Percentiles rank a stretch among this genome's conserved stretches.
Evolutionary conservation across 371 early-diverging fungal genomes (phyloP).

Genomic region (Haplosporangium sp.): DNA sequence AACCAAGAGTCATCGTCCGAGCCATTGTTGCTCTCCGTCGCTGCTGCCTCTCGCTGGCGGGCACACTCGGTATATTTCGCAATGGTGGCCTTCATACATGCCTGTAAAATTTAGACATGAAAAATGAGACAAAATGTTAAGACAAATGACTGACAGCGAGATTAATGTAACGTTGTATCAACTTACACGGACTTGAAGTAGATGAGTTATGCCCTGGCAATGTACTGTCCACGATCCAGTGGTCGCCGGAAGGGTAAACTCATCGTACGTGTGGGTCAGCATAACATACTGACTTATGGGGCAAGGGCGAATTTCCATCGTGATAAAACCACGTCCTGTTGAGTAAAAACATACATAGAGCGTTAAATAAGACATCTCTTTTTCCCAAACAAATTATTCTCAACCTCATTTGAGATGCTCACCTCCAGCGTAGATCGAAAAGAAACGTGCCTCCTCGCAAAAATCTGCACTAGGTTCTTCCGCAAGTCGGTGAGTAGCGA

Average conservation of each 20-base stretch:
- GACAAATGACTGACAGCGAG: not conserved
- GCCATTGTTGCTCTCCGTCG: conserved; percentile 2
- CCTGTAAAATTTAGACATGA: conserved; percentile 3
- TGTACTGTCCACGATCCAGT: conserved; percentile 8
- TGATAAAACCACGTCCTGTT: conserved; percentile 16
- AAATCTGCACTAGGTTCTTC: conserved; percentile 6
- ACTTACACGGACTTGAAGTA: conserved; percentile 19
- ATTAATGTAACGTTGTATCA: not conserved
- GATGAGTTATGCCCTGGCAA: conserved; percentile 10
- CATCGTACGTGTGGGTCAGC: conserved; percentile 13
- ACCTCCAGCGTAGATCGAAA: conserved; percentile 25
- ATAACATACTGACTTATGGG: conserved; percentile 12
- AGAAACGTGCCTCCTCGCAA: conserved; percentile 13
- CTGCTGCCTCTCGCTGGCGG: conserved; percentile 4
- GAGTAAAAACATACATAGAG: not conserved
- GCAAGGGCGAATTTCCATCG: conserved; percentile 19
- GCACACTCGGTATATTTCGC: conserved; percentile 1
- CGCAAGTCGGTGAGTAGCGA: conserved; percentile 20
- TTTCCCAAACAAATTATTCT: conserved; percentile 2
- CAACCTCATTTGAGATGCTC: conserved; percentile 7
- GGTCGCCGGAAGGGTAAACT: conserved; percentile 2
- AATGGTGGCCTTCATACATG: conserved; percentile 14
- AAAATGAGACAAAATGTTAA: not conserved
- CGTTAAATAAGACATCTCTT: conserved; percentile 3
- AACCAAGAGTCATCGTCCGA: conserved; percentile 11